Base-by-base conservation (phyloP, 1,139 yeast species). In the Hyphopichia khmerensis region DNA sequence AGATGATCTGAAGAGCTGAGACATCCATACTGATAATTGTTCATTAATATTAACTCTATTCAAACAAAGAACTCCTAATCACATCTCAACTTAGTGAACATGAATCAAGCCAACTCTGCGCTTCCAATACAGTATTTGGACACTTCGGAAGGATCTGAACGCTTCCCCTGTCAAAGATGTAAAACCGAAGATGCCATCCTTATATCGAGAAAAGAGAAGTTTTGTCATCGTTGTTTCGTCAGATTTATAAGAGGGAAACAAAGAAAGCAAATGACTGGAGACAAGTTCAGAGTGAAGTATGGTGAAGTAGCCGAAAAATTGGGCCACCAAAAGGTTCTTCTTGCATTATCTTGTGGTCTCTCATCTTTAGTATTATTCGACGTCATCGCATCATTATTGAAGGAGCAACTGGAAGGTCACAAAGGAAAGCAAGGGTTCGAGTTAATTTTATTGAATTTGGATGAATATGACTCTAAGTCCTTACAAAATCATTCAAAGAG, bases 201-300 rank as follows among this genome's bases (percentile, higher is more conserved):
- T 6, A 56, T 69, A 0, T 77, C 91, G 2, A 67, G 96, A 49
- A 85, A 84, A 50, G 96, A 89, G 56, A 60, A 67, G 9, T 85
- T 86, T 48, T 88, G 96, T 61, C 59, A 70, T 36, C 56, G 56
- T n/a, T 91, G 98, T 60, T 90, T 88, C 52, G 59, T 77, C 24
- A 70, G 83, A 46, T 90, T 88, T 53, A 72, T 90, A 31, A 74
- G 86, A 47, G 84, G 89, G 23, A 90, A 89, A 58, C 91, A 87
- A 61, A 72, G 96, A 48, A 86, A 84, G 56, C 85, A 77, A 56
- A 82, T 91, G 88, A 69, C 67, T 33, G 77, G 75, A 49, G 91
- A 86, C 23, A 77, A 72, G 43, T 88, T 77, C 64, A 86, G 87
- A 55, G 90, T 85, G 24, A 78, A 81, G 53, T 87, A 79, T 48